Conservation (phyloP, 2,329 filamentous ascomycete genomes). For the Talaromyces sp. region DNA sequence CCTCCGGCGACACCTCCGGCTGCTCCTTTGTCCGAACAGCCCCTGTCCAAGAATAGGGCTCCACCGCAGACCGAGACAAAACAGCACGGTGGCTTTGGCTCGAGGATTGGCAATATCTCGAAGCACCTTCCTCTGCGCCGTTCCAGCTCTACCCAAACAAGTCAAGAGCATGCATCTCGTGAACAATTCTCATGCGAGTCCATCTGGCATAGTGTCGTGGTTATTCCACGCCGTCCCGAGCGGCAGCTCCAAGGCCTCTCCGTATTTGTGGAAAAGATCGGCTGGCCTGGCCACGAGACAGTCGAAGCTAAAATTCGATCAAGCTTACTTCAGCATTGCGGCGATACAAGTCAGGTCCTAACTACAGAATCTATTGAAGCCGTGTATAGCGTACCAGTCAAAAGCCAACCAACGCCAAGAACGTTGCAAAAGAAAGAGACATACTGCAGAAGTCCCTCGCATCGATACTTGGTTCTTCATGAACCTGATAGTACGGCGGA, state of each 20-base stretch:
- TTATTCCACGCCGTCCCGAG: constrained; percentile 35
- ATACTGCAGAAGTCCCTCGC: constrained; percentile 30
- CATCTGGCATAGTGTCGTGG: constrained; percentile 32
- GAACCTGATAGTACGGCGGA: constrained; percentile 12
- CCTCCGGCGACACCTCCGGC: background rate
- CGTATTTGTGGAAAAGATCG: constrained; percentile 48
- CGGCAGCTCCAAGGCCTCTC: constrained; percentile 50
- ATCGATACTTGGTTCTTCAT: constrained; percentile 30
- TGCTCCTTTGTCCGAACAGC: background rate
- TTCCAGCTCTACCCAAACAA: background rate
- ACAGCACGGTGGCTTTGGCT: constrained; percentile 23
- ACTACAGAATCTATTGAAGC: background rate
- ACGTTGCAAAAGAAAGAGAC: constrained; percentile 26
- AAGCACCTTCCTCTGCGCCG: constrained; percentile 18
- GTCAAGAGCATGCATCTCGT: background rate
- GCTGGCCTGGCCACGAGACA: constrained; percentile 46
- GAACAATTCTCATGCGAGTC: constrained; percentile 22
- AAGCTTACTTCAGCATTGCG: constrained; percentile 28
- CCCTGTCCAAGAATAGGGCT: background rate
- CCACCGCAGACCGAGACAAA: background rate
- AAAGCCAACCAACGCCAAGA: background rate
- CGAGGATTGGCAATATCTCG: constrained; percentile 26
- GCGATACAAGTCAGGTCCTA: background rate
- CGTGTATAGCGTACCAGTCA: background rate
- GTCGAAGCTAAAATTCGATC: constrained; percentile 37